Percentiles rank a stretch among this genome's conserved stretches.
These are phyloP conservation scores for Thelonectria discophora DNA, from an alignment of 2,329 filamentous ascomycete species.

Conservation along the genomic window DNA sequence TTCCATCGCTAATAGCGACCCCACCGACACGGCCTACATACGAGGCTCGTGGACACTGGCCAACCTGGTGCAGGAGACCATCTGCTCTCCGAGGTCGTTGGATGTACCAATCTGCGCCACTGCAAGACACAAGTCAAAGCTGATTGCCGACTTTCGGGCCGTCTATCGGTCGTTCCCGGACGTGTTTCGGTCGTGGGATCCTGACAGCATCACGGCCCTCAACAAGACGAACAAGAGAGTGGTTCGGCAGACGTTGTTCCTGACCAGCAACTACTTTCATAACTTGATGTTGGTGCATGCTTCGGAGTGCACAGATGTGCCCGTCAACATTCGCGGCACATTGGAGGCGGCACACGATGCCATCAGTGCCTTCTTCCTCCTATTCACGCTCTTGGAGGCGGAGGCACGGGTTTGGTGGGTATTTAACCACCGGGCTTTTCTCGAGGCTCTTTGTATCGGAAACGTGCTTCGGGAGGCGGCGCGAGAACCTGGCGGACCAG, in stretches of 20 bases:
- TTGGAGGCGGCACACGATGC: slow-evolving; percentile 81
- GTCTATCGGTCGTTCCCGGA: slow-evolving; percentile 79
- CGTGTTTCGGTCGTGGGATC: slow-evolving; percentile 74
- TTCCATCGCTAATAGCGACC: slow-evolving; percentile 65
- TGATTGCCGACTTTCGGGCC: slow-evolving; percentile 74
- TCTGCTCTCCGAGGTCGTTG: slow-evolving; percentile 78
- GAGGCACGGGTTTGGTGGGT: slow-evolving; percentile 88
- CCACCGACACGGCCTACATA: slow-evolving; percentile 75
- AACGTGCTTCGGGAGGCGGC: slow-evolving; percentile 64
- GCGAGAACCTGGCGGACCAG: slow-evolving; percentile 56
- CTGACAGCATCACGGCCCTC: slow-evolving; percentile 65
- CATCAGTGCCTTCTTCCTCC: slow-evolving; percentile 76
- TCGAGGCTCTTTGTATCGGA: slow-evolving; percentile 77
- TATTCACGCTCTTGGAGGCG: slow-evolving; percentile 72
- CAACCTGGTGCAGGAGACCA: slow-evolving; percentile 79
- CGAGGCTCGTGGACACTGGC: slow-evolving; percentile 81
- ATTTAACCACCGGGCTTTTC: slow-evolving; percentile 81
- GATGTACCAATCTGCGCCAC: slow-evolving; percentile 76
- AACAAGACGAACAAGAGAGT: slow-evolving; percentile 69
- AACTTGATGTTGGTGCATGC: slow-evolving; percentile 83
- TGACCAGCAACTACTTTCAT: slow-evolving; percentile 85
- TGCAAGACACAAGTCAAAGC: slow-evolving; percentile 72
- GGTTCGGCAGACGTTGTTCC: slow-evolving; percentile 78
- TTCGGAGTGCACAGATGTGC: slow-evolving; percentile 71
- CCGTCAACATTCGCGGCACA: slow-evolving; percentile 72